phyloP scores from a whole-genome alignment of 192 early-diverging fungal species.

The Neocallimastix lanati region DNA sequence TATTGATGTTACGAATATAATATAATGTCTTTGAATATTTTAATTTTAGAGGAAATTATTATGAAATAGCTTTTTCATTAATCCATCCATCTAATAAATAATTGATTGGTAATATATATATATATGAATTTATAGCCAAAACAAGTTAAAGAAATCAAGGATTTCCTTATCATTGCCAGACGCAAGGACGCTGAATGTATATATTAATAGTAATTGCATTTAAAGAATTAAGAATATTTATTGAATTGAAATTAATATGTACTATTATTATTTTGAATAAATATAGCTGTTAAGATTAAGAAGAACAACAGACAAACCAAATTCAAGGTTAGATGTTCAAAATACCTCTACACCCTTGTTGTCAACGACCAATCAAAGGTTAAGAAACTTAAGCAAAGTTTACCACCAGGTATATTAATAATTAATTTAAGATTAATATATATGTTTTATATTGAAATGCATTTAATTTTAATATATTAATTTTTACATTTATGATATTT shows the following conservation, averaged over 20 bases:
- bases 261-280: neutral
- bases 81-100: neutral
- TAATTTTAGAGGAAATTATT: no score
- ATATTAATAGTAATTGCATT: slow-evolving; percentile 1
- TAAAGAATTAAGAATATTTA: neutral
- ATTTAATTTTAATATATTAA: no score
- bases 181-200: slow-evolving; percentile 86
- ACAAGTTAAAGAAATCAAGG: slow-evolving; percentile 94
- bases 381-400: slow-evolving; percentile 82
- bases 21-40: no score
- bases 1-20: no score
- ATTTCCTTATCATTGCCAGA: slow-evolving; percentile 85
- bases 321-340: slow-evolving; percentile 98
- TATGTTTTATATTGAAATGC: no score
- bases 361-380: slow-evolving; percentile 90
- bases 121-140: slow-evolving; percentile 49
- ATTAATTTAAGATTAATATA: no score
- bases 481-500: no score
- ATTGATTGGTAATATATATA: neutral
- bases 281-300: slow-evolving; percentile 72
- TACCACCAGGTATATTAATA: no score
- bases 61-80: neutral
- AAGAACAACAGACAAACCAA: slow-evolving; percentile 80
- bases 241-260: neutral
- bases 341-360: slow-evolving; percentile 94